Conservation (phyloP, 192 early-diverging fungal genomes). For the Backusella australiensis region DNA sequence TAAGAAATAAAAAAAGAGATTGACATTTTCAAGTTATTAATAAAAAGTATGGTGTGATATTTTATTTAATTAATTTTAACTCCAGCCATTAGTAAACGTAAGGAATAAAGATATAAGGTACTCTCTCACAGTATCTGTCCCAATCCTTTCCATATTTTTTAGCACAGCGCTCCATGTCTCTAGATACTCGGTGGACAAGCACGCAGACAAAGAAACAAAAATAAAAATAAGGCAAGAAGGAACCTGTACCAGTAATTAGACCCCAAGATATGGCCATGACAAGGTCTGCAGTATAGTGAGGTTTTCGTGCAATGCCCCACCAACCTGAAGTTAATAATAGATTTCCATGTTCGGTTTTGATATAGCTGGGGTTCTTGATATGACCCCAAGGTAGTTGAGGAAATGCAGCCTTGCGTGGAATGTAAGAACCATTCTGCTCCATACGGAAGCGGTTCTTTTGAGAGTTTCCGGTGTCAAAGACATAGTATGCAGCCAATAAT, state of each 20-base stretch:
- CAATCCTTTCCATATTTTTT: constrained; percentile 91
- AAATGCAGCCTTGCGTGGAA: constrained; percentile 36
- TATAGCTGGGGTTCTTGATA: constrained; percentile 58
- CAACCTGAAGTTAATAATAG: constrained; percentile 60
- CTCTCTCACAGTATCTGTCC: constrained; percentile 71
- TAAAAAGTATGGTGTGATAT: not conserved
- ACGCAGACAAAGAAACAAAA: constrained; percentile 81
- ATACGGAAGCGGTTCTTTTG: constrained; percentile 52
- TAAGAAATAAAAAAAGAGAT: not conserved
- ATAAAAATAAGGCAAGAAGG: constrained; percentile 86
- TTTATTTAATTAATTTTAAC: not conserved
- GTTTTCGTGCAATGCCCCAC: constrained; percentile 73
- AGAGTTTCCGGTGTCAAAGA: constrained; percentile 52
- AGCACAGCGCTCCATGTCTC: constrained; percentile 84
- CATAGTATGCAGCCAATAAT: constrained; percentile 38
- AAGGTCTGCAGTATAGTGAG: constrained; percentile 85
- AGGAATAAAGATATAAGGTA: constrained; percentile 83
- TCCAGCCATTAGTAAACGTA: constrained; percentile 48
- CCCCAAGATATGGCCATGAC: constrained; percentile 83
- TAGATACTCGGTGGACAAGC: constrained; percentile 74
- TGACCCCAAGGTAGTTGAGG: constrained; percentile 47
- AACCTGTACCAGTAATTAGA: constrained; percentile 71
- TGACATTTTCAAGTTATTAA: not conserved
- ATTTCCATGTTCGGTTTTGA: constrained; percentile 61
- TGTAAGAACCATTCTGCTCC: constrained; percentile 40